These are phyloP conservation scores for Asterophora lycoperdoides DNA, from an alignment of 768 basidiomycete species.

Conservation along the genomic window DNA sequence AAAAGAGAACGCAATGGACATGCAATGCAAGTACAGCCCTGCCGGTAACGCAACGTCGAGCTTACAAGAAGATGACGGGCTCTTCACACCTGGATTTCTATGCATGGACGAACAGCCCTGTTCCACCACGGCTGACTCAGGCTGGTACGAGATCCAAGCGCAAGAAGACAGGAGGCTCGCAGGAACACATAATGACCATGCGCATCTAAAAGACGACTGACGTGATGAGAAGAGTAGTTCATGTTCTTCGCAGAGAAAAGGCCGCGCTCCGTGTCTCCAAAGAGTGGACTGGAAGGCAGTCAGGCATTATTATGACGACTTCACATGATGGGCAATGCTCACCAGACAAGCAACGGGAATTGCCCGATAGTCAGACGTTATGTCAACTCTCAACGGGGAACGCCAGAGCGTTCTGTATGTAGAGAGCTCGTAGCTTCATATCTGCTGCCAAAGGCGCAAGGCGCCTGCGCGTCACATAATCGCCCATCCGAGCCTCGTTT, in stretches of 20 bases:
- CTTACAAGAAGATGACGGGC: no score
- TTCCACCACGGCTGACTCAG: constrained; percentile 5
- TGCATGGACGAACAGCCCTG: constrained; percentile 1
- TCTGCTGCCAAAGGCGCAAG: constrained; percentile 5
- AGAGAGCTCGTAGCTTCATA: constrained; percentile 10
- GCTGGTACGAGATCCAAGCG: no score
- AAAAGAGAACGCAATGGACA: no score
- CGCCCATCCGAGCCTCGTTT: neutral
- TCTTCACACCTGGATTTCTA: no score
- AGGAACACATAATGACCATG: constrained; percentile 1
- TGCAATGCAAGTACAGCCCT: no score
- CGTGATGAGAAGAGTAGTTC: constrained; percentile 8
- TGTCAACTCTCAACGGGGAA: constrained; percentile 7
- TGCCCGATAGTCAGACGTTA: neutral
- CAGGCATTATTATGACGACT: neutral
- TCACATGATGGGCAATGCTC: neutral
- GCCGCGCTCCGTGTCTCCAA: neutral
- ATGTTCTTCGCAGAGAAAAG: neutral
- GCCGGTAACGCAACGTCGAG: no score
- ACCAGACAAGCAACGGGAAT: neutral
- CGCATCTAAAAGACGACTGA: constrained; percentile 7
- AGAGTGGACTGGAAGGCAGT: neutral
- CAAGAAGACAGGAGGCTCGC: neutral
- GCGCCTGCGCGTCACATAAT: neutral
- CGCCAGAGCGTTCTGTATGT: constrained; percentile 2